A percentile compares a stretch with the other conserved stretches of the same genome.
Conservation (phyloP, 2,329 filamentous ascomycete genomes). For the Apiospora saccharicola region DNA sequence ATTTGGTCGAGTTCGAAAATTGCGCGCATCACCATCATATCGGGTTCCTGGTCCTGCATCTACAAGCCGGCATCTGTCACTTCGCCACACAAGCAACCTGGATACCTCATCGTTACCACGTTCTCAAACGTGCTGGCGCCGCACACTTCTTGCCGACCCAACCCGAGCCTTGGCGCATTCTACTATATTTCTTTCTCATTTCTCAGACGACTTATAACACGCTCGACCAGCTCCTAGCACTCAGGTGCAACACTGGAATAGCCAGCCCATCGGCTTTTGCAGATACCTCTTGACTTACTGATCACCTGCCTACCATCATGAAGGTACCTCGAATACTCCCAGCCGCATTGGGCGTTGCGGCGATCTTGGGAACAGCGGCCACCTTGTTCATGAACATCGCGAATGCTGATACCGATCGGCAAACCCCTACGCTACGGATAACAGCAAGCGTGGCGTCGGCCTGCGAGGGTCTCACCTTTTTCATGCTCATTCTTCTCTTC, state of each 20-base stretch:
- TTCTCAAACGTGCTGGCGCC: slow-evolving; percentile 6
- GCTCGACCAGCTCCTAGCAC: not conserved
- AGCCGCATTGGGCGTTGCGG: slow-evolving; percentile 46
- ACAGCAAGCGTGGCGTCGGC: slow-evolving; percentile 49
- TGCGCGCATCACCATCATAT: slow-evolving; percentile 30
- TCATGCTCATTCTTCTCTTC: slow-evolving; percentile 44
- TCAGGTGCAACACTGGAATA: slow-evolving; percentile 1
- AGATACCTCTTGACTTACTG: not conserved
- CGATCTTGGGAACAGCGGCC: slow-evolving; percentile 49
- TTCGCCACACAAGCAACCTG: not conserved
- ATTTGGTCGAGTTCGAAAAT: not conserved
- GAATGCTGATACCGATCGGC: slow-evolving; percentile 45
- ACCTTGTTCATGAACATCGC: slow-evolving; percentile 50
- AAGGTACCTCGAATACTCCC: slow-evolving; percentile 44
- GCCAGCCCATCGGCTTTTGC: slow-evolving; percentile 17
- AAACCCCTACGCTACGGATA: slow-evolving; percentile 41
- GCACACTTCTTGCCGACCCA: not conserved
- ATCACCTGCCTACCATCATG: slow-evolving; percentile 39
- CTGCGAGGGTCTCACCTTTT: slow-evolving; percentile 48
- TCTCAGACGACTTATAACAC: not conserved
- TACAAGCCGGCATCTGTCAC: not conserved
- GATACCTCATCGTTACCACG: slow-evolving; percentile 7
- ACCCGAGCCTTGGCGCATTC: not conserved
- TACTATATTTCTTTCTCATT: not conserved
- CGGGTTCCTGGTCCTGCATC: slow-evolving; percentile 1